Base-by-base conservation (phyloP, 2,329 filamentous ascomycete species). In the Dryadomyces sulphureus region DNA sequence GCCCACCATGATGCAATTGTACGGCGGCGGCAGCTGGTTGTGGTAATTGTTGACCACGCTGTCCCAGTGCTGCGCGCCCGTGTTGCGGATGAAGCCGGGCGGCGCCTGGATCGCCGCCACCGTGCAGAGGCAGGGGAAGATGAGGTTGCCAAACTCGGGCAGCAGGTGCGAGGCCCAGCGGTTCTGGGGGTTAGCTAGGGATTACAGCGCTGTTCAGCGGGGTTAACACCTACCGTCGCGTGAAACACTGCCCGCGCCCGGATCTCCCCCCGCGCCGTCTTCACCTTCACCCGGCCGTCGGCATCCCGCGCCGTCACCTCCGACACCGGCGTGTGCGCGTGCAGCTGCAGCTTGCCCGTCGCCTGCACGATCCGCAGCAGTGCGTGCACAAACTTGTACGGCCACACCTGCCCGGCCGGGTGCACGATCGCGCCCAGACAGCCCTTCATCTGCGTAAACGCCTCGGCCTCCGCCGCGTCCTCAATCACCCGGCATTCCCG, bases 91-190 rank as follows among this genome's bases (percentile, higher is more conserved):
- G 34, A 40, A 43, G 20, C 46, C 4, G 19, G 42, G 5, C 27
- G 22, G 17, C 30, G 44, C 21, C 57, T 57, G 19, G 54, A 50
- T 0, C 78, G 76, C 5, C 80, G 80, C 4, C 68, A 54, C 20
- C 88, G 67, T 1, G 80, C 73, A 43, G 72, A 73, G 65, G 87
- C 77, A 56, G 0, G 88, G 88, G 2, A 87, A 75, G 50, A 94
- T 81, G 9, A 87, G 68, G 51, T 79, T 74, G 5, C 73, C 66
- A 54, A 90, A 81, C 34, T 65, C 58, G 0, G 84, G 84, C 1
- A 89, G 65, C 2, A 94, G 68, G 48, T 79, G 72, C 1, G 84
- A 84, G 0, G 85, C 90, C 60, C 93, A 92, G 2, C 69, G 87
- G 57, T 94, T 94, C 0, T 83, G 88, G 24, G 12, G 35, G n/a